phyloP scores from a whole-genome alignment of 179 eudicot species.

The Drosera spatulata region DNA sequence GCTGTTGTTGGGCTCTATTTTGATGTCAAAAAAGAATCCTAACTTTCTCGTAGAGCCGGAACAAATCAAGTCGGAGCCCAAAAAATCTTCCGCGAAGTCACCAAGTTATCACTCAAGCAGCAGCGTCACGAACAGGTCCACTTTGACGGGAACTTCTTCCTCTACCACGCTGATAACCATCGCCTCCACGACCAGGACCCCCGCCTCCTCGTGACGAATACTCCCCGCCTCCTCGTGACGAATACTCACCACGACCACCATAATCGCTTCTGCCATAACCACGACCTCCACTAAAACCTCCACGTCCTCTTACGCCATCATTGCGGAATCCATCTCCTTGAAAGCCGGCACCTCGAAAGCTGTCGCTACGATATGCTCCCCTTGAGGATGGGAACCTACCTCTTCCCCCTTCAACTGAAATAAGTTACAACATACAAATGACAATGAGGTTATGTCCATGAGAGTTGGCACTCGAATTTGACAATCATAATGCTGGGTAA shows the following conservation, averaged over 20 bases:
- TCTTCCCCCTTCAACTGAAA: slow-evolving; percentile 24
- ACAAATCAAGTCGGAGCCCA: too few relatives aligned
- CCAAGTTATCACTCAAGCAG: too few relatives aligned
- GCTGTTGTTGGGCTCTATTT: too few relatives aligned
- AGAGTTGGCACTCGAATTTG: too few relatives aligned
- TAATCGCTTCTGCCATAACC: slow-evolving; percentile 30
- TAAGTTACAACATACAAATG: neutral
- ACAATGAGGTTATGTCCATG: too few relatives aligned
- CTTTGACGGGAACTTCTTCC: too few relatives aligned
- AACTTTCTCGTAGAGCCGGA: too few relatives aligned
- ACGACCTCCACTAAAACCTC: slow-evolving; percentile 39
- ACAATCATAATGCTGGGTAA: too few relatives aligned
- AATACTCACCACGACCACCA: slow-evolving; percentile 11
- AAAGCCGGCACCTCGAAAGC: too few relatives aligned
- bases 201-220: neutral
- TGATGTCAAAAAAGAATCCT: too few relatives aligned
- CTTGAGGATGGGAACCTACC: slow-evolving; percentile 48
- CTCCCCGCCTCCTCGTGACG: neutral
- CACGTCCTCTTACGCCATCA: slow-evolving; percentile 37
- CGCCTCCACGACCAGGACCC: neutral
- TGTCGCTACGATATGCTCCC: slow-evolving; percentile 9
- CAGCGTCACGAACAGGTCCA: too few relatives aligned
- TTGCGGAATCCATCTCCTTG: slow-evolving; percentile 19
- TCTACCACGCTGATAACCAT: neutral
- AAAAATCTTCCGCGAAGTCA: too few relatives aligned